These are phyloP conservation scores for Chalara sp. DNA, from an alignment of 2,329 filamentous ascomycete genomes.

Conservation along the genomic window DNA sequence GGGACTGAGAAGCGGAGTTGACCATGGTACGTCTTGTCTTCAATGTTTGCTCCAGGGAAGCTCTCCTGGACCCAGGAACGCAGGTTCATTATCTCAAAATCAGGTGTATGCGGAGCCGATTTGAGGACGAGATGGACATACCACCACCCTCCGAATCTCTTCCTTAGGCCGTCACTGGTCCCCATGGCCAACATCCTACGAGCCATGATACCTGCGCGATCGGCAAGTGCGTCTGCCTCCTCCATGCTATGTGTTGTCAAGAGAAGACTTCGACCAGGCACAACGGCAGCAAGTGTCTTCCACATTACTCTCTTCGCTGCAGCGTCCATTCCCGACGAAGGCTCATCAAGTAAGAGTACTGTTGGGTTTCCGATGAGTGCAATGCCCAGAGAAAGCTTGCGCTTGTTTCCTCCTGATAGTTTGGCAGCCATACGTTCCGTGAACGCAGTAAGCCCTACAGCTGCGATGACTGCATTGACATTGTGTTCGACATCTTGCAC, in stretches of 20 bases:
- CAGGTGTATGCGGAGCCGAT: conserved; percentile 65
- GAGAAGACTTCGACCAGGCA: conserved; percentile 72
- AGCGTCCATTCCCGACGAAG: conserved; percentile 81
- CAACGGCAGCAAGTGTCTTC: conserved; percentile 70
- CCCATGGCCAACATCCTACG: conserved; percentile 80
- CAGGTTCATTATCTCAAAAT: conserved; percentile 61
- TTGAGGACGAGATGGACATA: conserved; percentile 76
- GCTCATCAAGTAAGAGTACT: conserved; percentile 84
- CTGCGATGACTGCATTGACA: conserved; percentile 68
- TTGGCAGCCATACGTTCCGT: conserved; percentile 67
- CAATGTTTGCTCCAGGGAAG: conserved; percentile 61
- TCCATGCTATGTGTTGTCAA: conserved; percentile 95
- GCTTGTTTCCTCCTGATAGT: conserved; percentile 84
- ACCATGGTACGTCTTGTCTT: conserved; percentile 72
- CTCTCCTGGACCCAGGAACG: conserved; percentile 55
- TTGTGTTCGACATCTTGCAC: conserved; percentile 71
- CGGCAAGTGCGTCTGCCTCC: conserved; percentile 83
- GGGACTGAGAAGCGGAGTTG: conserved; percentile 81
- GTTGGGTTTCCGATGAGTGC: conserved; percentile 88
- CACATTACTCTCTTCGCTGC: conserved; percentile 91
- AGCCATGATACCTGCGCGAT: conserved; percentile 79
- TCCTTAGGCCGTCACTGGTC: conserved; percentile 63
- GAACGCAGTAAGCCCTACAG: conserved; percentile 71
- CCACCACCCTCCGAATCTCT: conserved; percentile 69
- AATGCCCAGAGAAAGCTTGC: conserved; percentile 85